Evolutionary conservation across 192 early-diverging fungal genomes (phyloP), one percentile per base, ranked within the genome.

Genomic region (Pilaira anomala): DNA sequence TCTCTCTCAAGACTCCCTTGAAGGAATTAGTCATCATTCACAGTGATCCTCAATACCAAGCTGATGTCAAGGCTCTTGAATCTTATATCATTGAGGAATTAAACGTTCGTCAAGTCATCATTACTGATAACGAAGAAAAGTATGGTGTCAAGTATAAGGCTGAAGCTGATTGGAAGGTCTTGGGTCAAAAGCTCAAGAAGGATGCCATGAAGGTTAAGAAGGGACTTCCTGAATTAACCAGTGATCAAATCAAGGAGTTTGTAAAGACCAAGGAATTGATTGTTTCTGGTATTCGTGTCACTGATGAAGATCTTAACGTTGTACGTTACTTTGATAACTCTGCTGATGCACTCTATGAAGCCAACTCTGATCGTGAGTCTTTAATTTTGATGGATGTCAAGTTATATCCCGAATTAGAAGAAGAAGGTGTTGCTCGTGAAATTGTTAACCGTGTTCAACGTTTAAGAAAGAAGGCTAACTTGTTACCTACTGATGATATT

Each of bases 401-500:
- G 64, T 65, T 86, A n/a, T 91, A 95, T 71, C 76, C 87, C 41
- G 85, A 86, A 55, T 77, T 99, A 41, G 81, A 93, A 63, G 84
- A 92, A 60, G 96, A 98, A 76, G 94, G 93, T 33, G 65, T 88
- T 48, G 97, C 97, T 12, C 86, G 97, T 49, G 97, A 99, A 80
- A 72, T 99, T 55, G 87, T 98, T 61, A 99, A 99, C 87, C 87
- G 97, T 66, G 89, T 96, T 13, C 97, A 99, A 81, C 84, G 93
- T 59, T 72, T 95, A 64, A 86, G 97, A 69, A 99, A 99, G 82
- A 94, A 99, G 91, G 94, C 91, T 7, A 85, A 83, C 18, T 79
- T 98, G 65, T 83, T 87, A 67, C 86, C 94, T 0, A 92, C 88
- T 22, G 97, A 99, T 75, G 85, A 91, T 44, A 86, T 99, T 55